phyloP scores from a whole-genome alignment of 345 rosid species.

The Geranium brycei region DNA sequence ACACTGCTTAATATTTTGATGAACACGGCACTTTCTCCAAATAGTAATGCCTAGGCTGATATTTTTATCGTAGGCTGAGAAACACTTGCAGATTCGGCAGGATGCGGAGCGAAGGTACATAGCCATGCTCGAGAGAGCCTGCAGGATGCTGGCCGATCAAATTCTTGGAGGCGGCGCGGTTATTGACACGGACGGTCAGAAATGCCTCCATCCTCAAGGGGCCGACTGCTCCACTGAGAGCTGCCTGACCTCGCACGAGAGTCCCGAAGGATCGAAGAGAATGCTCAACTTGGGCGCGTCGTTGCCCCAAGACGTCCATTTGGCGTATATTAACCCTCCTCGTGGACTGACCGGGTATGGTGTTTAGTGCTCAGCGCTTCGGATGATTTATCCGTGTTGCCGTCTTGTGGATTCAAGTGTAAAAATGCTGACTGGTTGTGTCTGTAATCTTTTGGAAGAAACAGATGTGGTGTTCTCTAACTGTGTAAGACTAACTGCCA shows the following conservation, averaged over 20 bases:
- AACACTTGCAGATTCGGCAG: conserved; percentile 51
- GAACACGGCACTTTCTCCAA: background rate
- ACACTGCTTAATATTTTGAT: background rate
- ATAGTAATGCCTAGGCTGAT: background rate
- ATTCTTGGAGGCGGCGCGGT: conserved; percentile 33
- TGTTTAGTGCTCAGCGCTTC: too few relatives aligned
- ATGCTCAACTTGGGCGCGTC: conserved; percentile 16
- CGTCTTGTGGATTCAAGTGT: too few relatives aligned
- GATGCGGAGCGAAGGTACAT: conserved; percentile 51
- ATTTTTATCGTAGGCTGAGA: conserved; percentile 31
- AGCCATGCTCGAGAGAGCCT: conserved; percentile 57
- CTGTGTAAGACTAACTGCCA: too few relatives aligned
- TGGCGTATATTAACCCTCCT: too few relatives aligned
- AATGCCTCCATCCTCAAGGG: conserved; percentile 35
- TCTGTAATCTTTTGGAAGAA: too few relatives aligned
- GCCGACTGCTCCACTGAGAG: conserved; percentile 56
- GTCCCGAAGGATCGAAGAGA: conserved; percentile 41
- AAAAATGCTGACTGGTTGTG: too few relatives aligned
- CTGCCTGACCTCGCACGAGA: conserved; percentile 53
- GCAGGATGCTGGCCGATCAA: conserved; percentile 60
- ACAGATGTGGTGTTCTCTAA: too few relatives aligned
- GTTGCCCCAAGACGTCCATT: too few relatives aligned
- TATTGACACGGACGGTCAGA: conserved; percentile 16
- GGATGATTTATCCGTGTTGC: too few relatives aligned
- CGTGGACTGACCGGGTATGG: too few relatives aligned